These are phyloP conservation scores for Triticum timopheevii DNA, from an alignment of 176 grass and related monocot species.

Conservation along the genomic window DNA sequence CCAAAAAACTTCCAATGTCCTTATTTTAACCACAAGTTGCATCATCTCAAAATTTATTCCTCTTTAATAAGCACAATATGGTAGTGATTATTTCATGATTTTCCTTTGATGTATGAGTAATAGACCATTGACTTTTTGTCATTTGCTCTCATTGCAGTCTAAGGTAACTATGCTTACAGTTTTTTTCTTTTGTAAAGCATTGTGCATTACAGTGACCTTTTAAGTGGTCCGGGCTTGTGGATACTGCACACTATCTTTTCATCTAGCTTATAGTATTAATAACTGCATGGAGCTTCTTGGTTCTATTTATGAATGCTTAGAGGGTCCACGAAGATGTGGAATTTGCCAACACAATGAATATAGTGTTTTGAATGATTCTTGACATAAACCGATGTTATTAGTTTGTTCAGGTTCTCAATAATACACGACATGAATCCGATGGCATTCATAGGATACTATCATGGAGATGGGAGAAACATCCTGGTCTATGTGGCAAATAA, in stretches of 20 bases:
- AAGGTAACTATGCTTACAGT: not conserved
- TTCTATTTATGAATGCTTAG: not conserved
- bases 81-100: not conserved
- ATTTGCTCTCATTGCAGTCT: not conserved
- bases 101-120: too few species aligned
- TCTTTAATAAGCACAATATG: not conserved
- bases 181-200: not conserved
- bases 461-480: too few species aligned
- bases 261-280: not conserved
- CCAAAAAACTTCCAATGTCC: too few species aligned
- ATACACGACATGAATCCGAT: too few species aligned
- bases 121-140: not conserved
- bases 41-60: conserved; percentile 54
- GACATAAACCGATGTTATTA: too few species aligned
- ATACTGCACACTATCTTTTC: conserved; percentile 7
- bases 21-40: not conserved
- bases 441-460: too few species aligned
- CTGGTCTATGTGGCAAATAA: too few species aligned
- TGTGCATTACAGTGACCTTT: not conserved
- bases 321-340: too few species aligned
- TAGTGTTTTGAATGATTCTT: too few species aligned
- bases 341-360: too few species aligned
- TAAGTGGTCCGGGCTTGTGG: not conserved
- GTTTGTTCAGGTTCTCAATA: too few species aligned
- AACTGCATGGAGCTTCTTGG: not conserved